Evolutionary conservation across 768 basidiomycete genomes (phyloP).

Genomic region (Pulveroboletus sp.): DNA sequence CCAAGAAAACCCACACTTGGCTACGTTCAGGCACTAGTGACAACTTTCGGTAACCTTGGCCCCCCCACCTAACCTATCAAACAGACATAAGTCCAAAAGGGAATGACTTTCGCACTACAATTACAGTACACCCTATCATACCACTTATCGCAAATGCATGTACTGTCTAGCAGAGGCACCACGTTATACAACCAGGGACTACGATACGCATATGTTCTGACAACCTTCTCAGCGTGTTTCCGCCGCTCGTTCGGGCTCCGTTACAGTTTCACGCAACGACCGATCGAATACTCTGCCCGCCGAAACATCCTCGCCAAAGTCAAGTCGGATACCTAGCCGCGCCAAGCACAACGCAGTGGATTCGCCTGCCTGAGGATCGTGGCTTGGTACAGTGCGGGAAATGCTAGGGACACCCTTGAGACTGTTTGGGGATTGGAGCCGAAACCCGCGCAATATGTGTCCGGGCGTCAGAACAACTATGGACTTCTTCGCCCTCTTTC

Average conservation of each 20-base stretch:
- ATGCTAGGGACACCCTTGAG: not conserved
- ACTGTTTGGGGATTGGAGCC: slow-evolving; percentile 6
- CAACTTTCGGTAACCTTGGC: too few relatives aligned
- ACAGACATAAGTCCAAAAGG: too few relatives aligned
- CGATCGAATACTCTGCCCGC: not conserved
- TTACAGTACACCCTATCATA: too few relatives aligned
- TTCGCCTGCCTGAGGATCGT: slow-evolving; percentile 10
- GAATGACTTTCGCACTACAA: too few relatives aligned
- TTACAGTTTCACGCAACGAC: not conserved
- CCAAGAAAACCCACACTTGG: too few relatives aligned
- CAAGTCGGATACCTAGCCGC: slow-evolving; percentile 26
- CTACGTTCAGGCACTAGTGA: too few relatives aligned
- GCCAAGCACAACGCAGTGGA: slow-evolving; percentile 28
- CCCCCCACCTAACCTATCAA: too few relatives aligned
- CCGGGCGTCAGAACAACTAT: slow-evolving; percentile 34
- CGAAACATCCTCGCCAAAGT: slow-evolving; percentile 13
- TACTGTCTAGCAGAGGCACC: too few relatives aligned
- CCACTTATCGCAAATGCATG: too few relatives aligned
- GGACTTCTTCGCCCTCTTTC: slow-evolving; percentile 22
- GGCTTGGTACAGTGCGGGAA: slow-evolving; percentile 1
- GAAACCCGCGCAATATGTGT: slow-evolving; percentile 38
- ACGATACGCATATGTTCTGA: not conserved
- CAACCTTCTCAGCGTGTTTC: not conserved
- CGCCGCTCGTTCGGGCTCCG: slow-evolving; percentile 8
- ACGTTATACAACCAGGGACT: too few relatives aligned